Base-by-base conservation (phyloP, 1,139 yeast genomes). In the Candida tropicalis region DNA sequence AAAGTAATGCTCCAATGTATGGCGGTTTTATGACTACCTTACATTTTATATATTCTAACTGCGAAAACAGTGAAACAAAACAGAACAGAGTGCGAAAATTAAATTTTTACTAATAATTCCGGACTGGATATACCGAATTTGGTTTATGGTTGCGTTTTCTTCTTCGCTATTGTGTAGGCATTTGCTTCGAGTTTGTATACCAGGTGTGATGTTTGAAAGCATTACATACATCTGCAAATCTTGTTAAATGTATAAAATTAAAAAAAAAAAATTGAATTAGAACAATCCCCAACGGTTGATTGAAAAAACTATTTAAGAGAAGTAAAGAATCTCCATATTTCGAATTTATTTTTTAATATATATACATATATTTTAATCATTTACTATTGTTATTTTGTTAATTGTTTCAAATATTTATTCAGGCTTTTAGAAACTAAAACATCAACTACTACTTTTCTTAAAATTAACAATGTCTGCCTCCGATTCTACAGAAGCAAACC, bases 391-490 rank as follows among this genome's bases (percentile, higher is more conserved):
- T 31, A 10, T 11, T 18, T 31, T 13, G 35, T n/a, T 31, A 31
- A 31, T 31, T 31, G 11, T 15, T 31, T 4, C 24, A 15, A 15
- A 15, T 16, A n/a, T 20, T 6, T 20, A 20, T 20, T 20, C 23
- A 6, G 23, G 8, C 23, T 15, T 17, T 16, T 8, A 4, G 4
- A 31, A 27, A 12, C 15, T 9, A 15, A 26, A 15, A 27, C n/a
- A 27, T 10, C 16, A 12, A 4, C 8, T 10, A 17, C 23, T 20
- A 18, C 12, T 16, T 29, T 8, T 16, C 15, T 15, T 28, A 20
- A 20, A 20, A 20, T 15, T 28, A 11, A 31, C n/a, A 12, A 40
- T 40, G 43, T 35, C 43, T 31, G 39, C 27, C 16, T 8, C 26
- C 13, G 36, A 38, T 22, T 40, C 43, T 3, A 20, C 27, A 17